These are phyloP conservation scores for Yamadazyma philogaea DNA, from an alignment of 805 yeast genomes.

Conservation along the genomic window DNA sequence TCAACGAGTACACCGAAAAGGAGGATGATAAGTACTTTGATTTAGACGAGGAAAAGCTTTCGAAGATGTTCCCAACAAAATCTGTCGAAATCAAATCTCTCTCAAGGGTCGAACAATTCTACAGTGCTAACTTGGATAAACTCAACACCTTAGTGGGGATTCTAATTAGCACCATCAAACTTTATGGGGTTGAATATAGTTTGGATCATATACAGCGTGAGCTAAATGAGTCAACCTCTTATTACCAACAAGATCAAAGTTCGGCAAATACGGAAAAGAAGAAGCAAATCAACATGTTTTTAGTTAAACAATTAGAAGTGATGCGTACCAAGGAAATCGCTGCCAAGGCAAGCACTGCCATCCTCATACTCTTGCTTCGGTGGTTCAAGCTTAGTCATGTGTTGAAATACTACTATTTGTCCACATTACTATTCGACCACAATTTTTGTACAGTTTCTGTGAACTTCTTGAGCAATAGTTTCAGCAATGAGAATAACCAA, in stretches of 20 bases:
- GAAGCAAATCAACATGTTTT: constrained; percentile 20
- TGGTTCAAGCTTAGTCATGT: constrained; percentile 84
- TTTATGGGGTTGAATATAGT: constrained; percentile 41
- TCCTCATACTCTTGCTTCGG: constrained; percentile 50
- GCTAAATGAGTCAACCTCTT: constrained; percentile 31
- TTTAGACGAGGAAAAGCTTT: constrained; percentile 20
- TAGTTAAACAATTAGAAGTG: constrained; percentile 50
- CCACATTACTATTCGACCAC: constrained; percentile 71
- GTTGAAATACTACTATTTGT: constrained; percentile 71
- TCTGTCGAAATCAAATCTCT: constrained; percentile 40
- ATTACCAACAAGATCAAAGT: constrained; percentile 14
- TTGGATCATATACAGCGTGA: constrained; percentile 36
- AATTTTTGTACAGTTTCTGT: constrained; percentile 43
- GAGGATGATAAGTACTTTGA: constrained; percentile 23
- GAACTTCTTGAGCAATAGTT: constrained; percentile 32
- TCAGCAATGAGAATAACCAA: constrained; percentile 35
- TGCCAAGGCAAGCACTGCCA: constrained; percentile 55
- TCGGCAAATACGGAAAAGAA: constrained; percentile 8
- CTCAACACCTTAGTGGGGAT: constrained; percentile 65
- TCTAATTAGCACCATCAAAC: constrained; percentile 58
- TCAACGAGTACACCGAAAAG: constrained; percentile 18
- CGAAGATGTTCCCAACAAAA: constrained; percentile 32
- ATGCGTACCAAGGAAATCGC: constrained; percentile 60
- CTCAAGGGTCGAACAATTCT: constrained; percentile 58
- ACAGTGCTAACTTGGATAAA: constrained; percentile 48